Evolutionary conservation across 2,329 filamentous ascomycete species (phyloP), one percentile per base, ranked within the genome.

Genomic region (Ophiocordyceps unilateralis): DNA sequence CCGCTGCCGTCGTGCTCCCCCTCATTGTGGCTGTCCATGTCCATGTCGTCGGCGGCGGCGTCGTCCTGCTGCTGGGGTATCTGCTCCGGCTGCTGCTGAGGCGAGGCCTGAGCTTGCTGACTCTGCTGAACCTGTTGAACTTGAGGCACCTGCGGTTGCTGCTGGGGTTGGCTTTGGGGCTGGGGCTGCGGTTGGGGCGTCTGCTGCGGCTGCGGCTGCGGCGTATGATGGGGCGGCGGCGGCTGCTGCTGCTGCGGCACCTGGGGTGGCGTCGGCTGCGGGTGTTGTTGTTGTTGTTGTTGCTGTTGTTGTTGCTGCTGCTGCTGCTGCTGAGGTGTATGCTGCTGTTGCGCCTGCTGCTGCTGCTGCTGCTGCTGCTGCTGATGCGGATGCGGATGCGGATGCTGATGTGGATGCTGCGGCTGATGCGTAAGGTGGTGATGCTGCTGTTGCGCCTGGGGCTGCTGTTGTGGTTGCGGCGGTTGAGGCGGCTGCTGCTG

Each of bases 21-120:
- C 22, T 72, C 71, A 14, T 60, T 61, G 30, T 67, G 65, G 37
- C 61, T 66, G 43, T 72, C 70, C 42, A 73, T 62, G 8, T 75
- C 72, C 63, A 75, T 69, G 20, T 68, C 63, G 28, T 72, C 70
- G 20, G 61, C 62, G 45, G 67, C 62, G 45, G 67, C 62, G 5
- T 55, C 50, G 36, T 69, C 66, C 44, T 64, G 62, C 40, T 59
- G 58, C 43, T 63, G 59, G 11, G 58, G 54, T 15, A 58, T 53
- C 28, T 63, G 60, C 39, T 63, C 59, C 5, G 55, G 49, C 44
- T 59, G 57, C 41, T 51, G 51, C 41, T 57, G 58, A 4, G 53
- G 49, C 24, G 50, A 63, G 9, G 53, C 49, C 41, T 57, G 55
- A 11, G 49, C 51, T 32, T 56, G 50, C 45, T 53, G 62, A 9